Percentiles rank a stretch among this genome's conserved stretches.
These are phyloP conservation scores for Ensete ventricosum DNA, from an alignment of 176 grass and related monocot species.

Conservation along the genomic window DNA sequence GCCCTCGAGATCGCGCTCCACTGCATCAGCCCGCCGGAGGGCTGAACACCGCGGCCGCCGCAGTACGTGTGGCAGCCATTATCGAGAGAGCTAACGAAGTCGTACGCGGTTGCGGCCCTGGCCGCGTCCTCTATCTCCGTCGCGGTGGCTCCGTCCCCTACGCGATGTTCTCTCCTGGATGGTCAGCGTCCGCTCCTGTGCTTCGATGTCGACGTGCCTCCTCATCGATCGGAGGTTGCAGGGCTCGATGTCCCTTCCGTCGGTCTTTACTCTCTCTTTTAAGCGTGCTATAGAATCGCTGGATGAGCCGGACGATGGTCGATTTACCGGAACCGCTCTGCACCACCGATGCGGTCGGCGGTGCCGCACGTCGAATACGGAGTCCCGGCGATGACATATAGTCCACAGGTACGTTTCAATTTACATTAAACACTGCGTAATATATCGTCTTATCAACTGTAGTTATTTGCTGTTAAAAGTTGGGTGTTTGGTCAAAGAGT, in stretches of 20 bases:
- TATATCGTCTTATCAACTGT: too few relatives aligned
- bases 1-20: slow-evolving; percentile 41
- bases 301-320: slow-evolving; percentile 25
- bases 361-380: too few relatives aligned
- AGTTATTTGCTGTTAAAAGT: too few relatives aligned
- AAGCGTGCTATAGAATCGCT: background rate
- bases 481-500: too few relatives aligned
- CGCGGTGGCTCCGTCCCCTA: background rate
- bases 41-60: slow-evolving; percentile 38
- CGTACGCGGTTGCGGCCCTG: background rate
- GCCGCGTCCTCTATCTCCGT: slow-evolving; percentile 7
- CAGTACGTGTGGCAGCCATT: slow-evolving; percentile 39
- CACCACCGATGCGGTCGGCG: slow-evolving; percentile 18
- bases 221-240: background rate
- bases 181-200: slow-evolving; percentile 2
- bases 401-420: too few relatives aligned
- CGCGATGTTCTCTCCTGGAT: slow-evolving; percentile 7
- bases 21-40: slow-evolving; percentile 49
- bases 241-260: background rate
- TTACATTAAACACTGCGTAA: too few relatives aligned
- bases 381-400: too few relatives aligned
- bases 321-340: slow-evolving; percentile 40
- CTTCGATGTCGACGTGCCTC: background rate
- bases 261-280: background rate
- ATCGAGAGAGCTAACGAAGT: slow-evolving; percentile 28